phyloP scores from a whole-genome alignment of 2,329 filamentous ascomycete species.

The Alternaria solani region DNA sequence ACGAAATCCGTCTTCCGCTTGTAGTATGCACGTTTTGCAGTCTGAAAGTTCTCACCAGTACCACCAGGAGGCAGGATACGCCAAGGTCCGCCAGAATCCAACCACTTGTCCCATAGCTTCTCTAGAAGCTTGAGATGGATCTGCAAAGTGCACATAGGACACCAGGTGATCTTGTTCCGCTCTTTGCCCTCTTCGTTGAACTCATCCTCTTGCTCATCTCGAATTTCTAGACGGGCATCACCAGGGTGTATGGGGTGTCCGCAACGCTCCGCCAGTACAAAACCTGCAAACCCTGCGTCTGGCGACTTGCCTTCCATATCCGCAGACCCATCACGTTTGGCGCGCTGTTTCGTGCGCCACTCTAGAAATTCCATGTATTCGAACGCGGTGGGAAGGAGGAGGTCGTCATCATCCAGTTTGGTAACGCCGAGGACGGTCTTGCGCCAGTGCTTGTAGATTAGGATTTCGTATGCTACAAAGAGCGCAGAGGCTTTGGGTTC shows the following conservation, averaged over 20 bases:
- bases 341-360: slow-evolving; percentile 8
- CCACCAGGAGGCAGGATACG: not conserved
- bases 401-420: not conserved
- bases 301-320: not conserved
- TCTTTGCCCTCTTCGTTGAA: not conserved
- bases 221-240: slow-evolving; percentile 1
- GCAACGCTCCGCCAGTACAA: not conserved
- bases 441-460: slow-evolving; percentile 6
- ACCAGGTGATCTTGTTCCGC: not conserved
- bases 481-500: slow-evolving; percentile 3
- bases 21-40: slow-evolving; percentile 8
- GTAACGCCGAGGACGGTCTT: not conserved
- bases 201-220: not conserved
- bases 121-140: slow-evolving; percentile 15
- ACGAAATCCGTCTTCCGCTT: slow-evolving; percentile 10
- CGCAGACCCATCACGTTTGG: not conserved
- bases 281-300: not conserved
- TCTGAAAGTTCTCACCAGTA: not conserved
- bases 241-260: slow-evolving; percentile 12
- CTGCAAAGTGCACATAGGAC: slow-evolving; percentile 16
- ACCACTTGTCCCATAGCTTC: slow-evolving; percentile 13
- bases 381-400: slow-evolving; percentile 13
- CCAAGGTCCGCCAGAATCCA: slow-evolving; percentile 21
- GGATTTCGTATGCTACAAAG: not conserved
- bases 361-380: slow-evolving; percentile 15